Evolutionary conservation across 768 basidiomycete genomes (phyloP).

Genomic region (Polyporus arcularius): DNA sequence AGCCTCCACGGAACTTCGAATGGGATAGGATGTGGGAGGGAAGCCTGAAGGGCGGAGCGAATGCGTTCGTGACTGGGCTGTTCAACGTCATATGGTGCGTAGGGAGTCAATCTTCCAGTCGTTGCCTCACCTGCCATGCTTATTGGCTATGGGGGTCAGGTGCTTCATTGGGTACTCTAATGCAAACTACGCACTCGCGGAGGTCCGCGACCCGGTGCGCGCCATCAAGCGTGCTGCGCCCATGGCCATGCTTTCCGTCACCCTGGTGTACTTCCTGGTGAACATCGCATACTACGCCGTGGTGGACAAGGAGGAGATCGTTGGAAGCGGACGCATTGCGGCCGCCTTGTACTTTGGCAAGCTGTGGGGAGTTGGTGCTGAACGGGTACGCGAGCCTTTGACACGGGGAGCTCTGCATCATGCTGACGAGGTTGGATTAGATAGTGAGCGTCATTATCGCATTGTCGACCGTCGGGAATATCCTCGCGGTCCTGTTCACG

Average conservation of each 20-base stretch:
- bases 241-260: conserved; percentile 60
- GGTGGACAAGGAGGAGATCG: conserved; percentile 68
- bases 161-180: conserved; percentile 74
- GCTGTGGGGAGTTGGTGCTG: conserved; percentile 63
- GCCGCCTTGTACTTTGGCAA: conserved; percentile 78
- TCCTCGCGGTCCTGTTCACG: conserved; percentile 62
- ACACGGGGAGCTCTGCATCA: background rate
- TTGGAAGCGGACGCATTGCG: conserved; percentile 63
- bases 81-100: conserved; percentile 72
- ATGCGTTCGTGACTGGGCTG: conserved; percentile 63
- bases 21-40: conserved; percentile 70
- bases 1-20: conserved; percentile 54
- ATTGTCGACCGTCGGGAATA: conserved; percentile 63
- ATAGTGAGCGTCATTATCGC: conserved; percentile 62
- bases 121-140: background rate
- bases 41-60: conserved; percentile 47
- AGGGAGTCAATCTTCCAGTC: conserved; percentile 3
- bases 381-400: conserved; percentile 43
- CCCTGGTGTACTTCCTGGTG: conserved; percentile 60
- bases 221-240: conserved; percentile 75
- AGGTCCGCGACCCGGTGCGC: conserved; percentile 66
- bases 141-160: conserved; percentile 39
- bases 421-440: conserved; percentile 32
- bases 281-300: conserved; percentile 78
- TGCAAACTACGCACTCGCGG: conserved; percentile 74